Evolutionary conservation across 2,329 filamentous ascomycete species (phyloP).

Genomic region (Pleomassaria siparia): DNA sequence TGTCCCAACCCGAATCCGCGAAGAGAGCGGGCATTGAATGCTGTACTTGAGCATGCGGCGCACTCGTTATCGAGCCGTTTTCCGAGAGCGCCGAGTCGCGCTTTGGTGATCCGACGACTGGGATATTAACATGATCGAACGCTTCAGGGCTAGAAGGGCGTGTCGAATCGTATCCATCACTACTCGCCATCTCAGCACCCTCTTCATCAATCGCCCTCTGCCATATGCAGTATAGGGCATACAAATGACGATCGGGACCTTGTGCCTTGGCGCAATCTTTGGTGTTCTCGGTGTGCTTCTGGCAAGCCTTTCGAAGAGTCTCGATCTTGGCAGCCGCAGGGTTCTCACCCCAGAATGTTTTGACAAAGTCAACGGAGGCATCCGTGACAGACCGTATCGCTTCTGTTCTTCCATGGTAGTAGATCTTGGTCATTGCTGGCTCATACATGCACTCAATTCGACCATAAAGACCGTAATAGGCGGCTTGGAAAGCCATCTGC

Average conservation of each 20-base stretch:
- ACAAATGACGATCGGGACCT: constrained; percentile 90
- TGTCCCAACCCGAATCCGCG: constrained; percentile 88
- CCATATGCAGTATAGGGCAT: constrained; percentile 93
- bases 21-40: constrained; percentile 75
- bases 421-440: constrained; percentile 96
- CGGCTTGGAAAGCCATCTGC: constrained; percentile 98
- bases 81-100: constrained; percentile 54
- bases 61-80: constrained; percentile 52
- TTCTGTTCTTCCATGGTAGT: constrained; percentile 90
- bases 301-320: constrained; percentile 77
- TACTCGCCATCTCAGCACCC: constrained; percentile 55
- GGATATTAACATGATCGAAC: constrained; percentile 49
- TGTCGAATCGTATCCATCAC: constrained; percentile 53
- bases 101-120: constrained; percentile 56
- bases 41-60: constrained; percentile 51
- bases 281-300: constrained; percentile 78
- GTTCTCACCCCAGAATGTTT: constrained; percentile 92
- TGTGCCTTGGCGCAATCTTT: constrained; percentile 85
- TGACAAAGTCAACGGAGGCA: constrained; percentile 84
- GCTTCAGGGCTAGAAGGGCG: constrained; percentile 55
- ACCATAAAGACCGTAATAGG: constrained; percentile 95
- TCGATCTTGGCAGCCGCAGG: constrained; percentile 82
- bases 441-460: constrained; percentile 95
- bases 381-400: constrained; percentile 83
- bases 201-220: constrained; percentile 83